phyloP scores from a whole-genome alignment of 1,139 yeast species.

The Saccharomyces hybrid region DNA sequence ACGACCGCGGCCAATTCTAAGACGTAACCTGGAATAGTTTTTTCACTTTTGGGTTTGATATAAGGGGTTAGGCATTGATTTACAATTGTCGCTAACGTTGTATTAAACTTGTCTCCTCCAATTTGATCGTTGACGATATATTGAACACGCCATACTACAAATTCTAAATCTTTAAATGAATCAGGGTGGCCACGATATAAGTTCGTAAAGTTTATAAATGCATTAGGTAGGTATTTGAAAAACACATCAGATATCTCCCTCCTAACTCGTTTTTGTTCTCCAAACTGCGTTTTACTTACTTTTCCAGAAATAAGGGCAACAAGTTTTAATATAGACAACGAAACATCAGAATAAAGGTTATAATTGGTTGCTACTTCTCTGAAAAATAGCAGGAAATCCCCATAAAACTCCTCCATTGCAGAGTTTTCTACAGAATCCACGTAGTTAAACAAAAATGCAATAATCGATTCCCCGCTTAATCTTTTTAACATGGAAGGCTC shows the following conservation, averaged over 20 bases:
- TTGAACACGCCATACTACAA: constrained; percentile 38
- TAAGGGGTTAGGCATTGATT: constrained; percentile 41
- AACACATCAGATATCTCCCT: constrained; percentile 66
- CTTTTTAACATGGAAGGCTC: constrained; percentile 21
- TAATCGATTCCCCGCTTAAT: constrained; percentile 14
- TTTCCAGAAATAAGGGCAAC: constrained; percentile 48
- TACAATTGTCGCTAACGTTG: constrained; percentile 40
- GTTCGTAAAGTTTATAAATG: constrained; percentile 12
- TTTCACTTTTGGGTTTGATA: constrained; percentile 35
- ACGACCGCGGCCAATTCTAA: constrained; percentile 31
- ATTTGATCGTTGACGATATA: constrained; percentile 40
- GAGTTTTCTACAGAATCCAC: constrained; percentile 62
- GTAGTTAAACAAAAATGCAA: constrained; percentile 40
- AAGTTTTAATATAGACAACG: constrained; percentile 48
- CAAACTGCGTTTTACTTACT: constrained; percentile 48
- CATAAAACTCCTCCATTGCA: constrained; percentile 70
- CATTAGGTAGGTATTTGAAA: constrained; percentile 43
- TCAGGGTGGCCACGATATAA: not conserved
- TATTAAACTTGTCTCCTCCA: constrained; percentile 41
- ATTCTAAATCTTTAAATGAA: constrained; percentile 13
- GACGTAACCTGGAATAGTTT: constrained; percentile 32
- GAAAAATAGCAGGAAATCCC: constrained; percentile 47
- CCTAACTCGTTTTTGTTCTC: constrained; percentile 51
- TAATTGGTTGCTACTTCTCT: constrained; percentile 48
- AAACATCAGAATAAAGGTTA: constrained; percentile 41